phyloP scores from a whole-genome alignment of 441 rosid species.

The Populus tomentosa region DNA sequence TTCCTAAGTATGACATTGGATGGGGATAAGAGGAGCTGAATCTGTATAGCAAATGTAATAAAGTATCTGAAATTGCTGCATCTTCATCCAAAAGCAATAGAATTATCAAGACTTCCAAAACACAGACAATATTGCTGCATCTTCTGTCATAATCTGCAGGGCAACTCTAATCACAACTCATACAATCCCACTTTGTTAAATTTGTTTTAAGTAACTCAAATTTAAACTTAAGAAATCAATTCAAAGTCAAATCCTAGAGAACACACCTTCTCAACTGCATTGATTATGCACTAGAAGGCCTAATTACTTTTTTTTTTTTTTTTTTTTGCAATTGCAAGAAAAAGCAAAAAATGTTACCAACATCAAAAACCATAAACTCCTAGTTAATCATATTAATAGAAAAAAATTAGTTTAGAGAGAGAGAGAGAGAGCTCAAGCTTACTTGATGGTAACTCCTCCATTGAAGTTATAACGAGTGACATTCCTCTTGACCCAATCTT shows the following conservation, averaged over 20 bases:
- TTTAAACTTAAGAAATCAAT: not conserved
- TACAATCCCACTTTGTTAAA: not conserved
- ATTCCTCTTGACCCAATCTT: slow-evolving; percentile 73
- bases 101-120: not conserved
- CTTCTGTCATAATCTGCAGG: not conserved
- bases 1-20: not conserved
- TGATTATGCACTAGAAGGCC: not conserved
- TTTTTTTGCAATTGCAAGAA: not conserved
- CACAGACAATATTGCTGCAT: not conserved
- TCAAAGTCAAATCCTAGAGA: not conserved
- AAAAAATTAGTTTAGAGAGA: not conserved
- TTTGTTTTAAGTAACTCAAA: not conserved
- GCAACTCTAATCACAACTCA: not conserved
- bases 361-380: not conserved
- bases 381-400: not conserved
- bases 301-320: not conserved
- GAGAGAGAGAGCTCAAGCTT: slow-evolving; percentile 18
- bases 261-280: not conserved
- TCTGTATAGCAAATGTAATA: not conserved
- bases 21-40: not conserved
- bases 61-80: not conserved
- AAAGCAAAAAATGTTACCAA: not conserved
- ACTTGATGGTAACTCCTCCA: slow-evolving; percentile 88
- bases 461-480: slow-evolving; percentile 69
- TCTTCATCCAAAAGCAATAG: not conserved